phyloP scores from a whole-genome alignment of 164 flowering plant genomes.

The Stephania yunnanensis region DNA sequence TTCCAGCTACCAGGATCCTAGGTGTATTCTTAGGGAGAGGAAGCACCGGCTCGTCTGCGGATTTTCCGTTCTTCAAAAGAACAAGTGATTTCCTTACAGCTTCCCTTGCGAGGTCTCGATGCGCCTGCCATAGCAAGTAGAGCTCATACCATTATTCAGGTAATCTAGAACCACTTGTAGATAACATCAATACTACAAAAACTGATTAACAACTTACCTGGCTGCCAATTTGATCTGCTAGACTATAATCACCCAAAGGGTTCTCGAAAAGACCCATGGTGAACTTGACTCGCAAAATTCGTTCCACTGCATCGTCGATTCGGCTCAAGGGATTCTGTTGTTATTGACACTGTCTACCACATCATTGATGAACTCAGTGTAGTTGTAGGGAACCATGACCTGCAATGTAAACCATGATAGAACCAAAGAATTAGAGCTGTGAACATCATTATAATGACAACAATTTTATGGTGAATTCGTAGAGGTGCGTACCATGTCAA shows the following conservation, averaged over 20 bases:
- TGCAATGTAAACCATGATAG: neutral
- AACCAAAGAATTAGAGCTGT: neutral
- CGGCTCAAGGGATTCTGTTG: constrained; percentile 11
- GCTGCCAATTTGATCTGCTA: constrained; percentile 15
- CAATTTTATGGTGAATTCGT: neutral
- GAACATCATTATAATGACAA: neutral
- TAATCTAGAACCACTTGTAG: no score
- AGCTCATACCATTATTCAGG: neutral
- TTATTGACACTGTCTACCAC: constrained; percentile 8
- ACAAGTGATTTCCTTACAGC: constrained; percentile 20
- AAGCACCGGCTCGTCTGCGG: constrained; percentile 8
- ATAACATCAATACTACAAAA: no score
- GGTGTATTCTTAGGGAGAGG: constrained; percentile 15
- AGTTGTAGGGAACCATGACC: constrained; percentile 15
- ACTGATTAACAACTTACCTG: constrained; percentile 7
- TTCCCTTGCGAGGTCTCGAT: constrained; percentile 18
- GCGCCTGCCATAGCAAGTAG: constrained; percentile 6
- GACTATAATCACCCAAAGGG: constrained; percentile 13
- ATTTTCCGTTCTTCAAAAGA: constrained; percentile 17
- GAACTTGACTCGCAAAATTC: constrained; percentile 18
- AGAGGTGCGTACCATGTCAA: constrained; percentile 10
- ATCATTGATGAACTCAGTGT: constrained; percentile 7
- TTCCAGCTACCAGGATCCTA: constrained; percentile 21
- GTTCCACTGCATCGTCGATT: constrained; percentile 16
- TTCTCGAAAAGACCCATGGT: constrained; percentile 20